These are phyloP conservation scores for Phytophthora megakarya DNA, from an alignment of 352 stramenopile species.

Conservation along the genomic window DNA sequence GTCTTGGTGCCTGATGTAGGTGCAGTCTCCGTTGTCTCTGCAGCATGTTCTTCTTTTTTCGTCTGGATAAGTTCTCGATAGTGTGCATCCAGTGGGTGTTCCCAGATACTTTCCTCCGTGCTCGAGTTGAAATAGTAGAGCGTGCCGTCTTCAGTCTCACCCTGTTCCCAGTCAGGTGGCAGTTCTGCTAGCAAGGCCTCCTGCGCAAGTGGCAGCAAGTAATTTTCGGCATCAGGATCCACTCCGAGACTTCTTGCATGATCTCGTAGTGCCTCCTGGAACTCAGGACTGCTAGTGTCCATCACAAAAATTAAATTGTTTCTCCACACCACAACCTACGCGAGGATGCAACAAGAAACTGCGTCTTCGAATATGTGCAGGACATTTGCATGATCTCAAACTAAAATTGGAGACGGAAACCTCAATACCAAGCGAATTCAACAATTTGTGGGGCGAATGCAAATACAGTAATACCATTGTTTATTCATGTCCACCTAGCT, in stretches of 20 bases:
- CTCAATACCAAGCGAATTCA: conserved; percentile 5
- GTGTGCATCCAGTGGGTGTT: conserved; percentile 61
- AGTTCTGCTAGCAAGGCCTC: conserved; percentile 61
- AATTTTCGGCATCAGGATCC: conserved; percentile 51
- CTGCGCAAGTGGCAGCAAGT: conserved; percentile 54
- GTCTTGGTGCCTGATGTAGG: background rate
- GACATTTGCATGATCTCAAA: conserved; percentile 11
- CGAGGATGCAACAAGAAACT: background rate
- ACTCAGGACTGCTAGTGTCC: conserved; percentile 54
- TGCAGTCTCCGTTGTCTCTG: conserved; percentile 13
- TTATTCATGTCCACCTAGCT: too few relatives aligned
- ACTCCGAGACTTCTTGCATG: conserved; percentile 65
- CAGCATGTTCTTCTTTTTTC: conserved; percentile 43
- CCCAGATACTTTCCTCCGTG: conserved; percentile 69
- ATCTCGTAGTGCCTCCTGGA: conserved; percentile 61
- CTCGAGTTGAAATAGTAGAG: conserved; percentile 72
- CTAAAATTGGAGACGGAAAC: conserved; percentile 24
- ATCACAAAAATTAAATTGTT: conserved; percentile 24
- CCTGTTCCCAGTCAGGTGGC: conserved; percentile 61
- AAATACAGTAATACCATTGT: too few relatives aligned
- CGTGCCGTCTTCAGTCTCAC: conserved; percentile 66
- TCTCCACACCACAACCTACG: background rate
- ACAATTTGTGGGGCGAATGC: too few relatives aligned
- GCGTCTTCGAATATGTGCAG: conserved; percentile 4
- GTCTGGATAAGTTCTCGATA: conserved; percentile 58